Evolutionary conservation across 371 early-diverging fungal species (phyloP).

Genomic region (Mucor racemosus): DNA sequence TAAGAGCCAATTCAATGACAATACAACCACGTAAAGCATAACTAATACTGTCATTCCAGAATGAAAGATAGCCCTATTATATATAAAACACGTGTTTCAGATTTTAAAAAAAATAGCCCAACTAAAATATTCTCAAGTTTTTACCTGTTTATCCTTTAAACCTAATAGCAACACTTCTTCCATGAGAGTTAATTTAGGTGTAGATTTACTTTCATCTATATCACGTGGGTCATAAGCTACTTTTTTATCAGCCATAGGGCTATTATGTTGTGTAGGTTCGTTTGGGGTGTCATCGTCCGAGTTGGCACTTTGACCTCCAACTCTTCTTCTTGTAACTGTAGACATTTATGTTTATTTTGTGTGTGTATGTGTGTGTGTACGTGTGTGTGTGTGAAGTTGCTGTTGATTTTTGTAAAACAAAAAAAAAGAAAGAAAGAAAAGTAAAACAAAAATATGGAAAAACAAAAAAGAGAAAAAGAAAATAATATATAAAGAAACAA

Average conservation of each 20-base stretch:
- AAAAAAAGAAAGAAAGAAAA: slow-evolving; percentile 2
- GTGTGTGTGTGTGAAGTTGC: neutral
- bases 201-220: slow-evolving; percentile 66
- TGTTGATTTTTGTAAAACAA: neutral
- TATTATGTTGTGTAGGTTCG: slow-evolving; percentile 16
- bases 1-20: slow-evolving; percentile 92
- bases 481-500: neutral
- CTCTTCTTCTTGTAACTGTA: slow-evolving; percentile 50
- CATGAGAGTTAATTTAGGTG: slow-evolving; percentile 85
- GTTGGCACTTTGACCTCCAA: slow-evolving; percentile 36
- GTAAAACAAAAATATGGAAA: slow-evolving; percentile 1
- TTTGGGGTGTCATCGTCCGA: slow-evolving; percentile 30
- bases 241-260: slow-evolving; percentile 36
- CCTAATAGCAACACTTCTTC: slow-evolving; percentile 94
- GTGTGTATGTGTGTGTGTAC: neutral
- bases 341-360: slow-evolving; percentile 28
- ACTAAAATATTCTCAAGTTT: neutral
- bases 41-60: slow-evolving; percentile 98
- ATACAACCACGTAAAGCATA: slow-evolving; percentile 95
- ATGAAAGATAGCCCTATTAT: slow-evolving; percentile 88
- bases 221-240: slow-evolving; percentile 57
- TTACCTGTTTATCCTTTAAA: slow-evolving; percentile 91
- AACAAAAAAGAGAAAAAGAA: neutral
- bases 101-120: neutral
- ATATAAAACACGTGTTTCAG: slow-evolving; percentile 13